A percentile compares a stretch with the other conserved stretches of the same genome.
phyloP scores from a whole-genome alignment of 192 early-diverging fungal species.

The Mortierella claussenii region DNA sequence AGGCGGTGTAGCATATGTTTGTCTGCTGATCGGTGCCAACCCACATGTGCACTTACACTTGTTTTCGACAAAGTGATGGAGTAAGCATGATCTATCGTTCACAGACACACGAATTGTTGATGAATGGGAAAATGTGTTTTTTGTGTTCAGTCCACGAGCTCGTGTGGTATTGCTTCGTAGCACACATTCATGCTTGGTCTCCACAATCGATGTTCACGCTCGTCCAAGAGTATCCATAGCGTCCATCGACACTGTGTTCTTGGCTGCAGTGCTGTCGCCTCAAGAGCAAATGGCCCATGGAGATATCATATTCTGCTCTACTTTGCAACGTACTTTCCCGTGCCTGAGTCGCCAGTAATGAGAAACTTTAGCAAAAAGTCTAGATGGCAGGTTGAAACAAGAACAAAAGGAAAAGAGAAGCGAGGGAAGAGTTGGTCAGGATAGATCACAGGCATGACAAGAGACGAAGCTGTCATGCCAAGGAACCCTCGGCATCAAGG shows the following conservation, averaged over 20 bases:
- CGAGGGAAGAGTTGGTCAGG: neutral
- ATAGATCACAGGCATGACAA: too few relatives aligned
- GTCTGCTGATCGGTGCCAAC: too few relatives aligned
- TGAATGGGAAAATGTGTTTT: too few relatives aligned
- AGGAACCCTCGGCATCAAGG: too few relatives aligned
- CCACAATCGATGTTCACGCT: too few relatives aligned
- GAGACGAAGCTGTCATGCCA: too few relatives aligned
- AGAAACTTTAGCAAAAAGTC: slow-evolving; percentile 68
- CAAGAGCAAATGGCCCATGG: neutral
- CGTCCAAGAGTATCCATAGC: too few relatives aligned
- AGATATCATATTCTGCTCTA: neutral
- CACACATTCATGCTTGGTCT: neutral
- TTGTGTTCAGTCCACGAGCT: slow-evolving; percentile 12
- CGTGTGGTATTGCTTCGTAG: neutral
- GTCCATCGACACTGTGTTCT: neutral
- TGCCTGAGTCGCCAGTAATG: slow-evolving; percentile 68
- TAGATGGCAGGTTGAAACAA: slow-evolving; percentile 7
- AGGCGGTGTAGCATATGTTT: too few relatives aligned
- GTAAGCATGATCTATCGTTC: slow-evolving; percentile 61
- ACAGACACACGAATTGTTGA: neutral
- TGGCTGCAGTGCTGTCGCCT: too few relatives aligned
- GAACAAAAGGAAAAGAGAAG: neutral
- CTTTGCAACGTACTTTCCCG: slow-evolving; percentile 72
- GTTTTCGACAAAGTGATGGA: slow-evolving; percentile 69
- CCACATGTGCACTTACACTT: slow-evolving; percentile 48